Conservation (phyloP, 306 rosid genomes). For the Ormosia semicastrata region DNA sequence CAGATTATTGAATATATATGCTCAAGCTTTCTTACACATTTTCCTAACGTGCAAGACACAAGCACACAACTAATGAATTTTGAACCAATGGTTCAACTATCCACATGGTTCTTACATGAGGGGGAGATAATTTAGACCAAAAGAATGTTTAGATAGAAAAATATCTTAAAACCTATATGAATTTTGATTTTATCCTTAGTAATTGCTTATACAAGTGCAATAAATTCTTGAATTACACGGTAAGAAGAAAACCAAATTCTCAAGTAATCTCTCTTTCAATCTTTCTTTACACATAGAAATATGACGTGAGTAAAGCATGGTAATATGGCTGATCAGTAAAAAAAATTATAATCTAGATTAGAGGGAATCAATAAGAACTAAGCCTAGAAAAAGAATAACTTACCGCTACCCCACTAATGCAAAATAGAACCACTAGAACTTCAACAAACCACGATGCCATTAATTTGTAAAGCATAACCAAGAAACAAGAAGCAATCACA, state of each 20-base stretch:
- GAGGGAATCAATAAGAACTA: no score
- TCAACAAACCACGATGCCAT: slow-evolving; percentile 88
- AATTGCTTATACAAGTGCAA: neutral
- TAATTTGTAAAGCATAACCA: no score
- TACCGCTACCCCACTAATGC: slow-evolving; percentile 96
- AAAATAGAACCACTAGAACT: slow-evolving; percentile 83
- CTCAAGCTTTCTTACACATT: neutral
- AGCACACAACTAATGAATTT: neutral
- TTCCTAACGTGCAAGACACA: neutral
- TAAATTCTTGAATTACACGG: neutral
- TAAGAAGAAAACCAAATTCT: neutral
- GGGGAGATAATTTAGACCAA: neutral
- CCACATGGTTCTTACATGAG: neutral
- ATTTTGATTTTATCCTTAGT: neutral
- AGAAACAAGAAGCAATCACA: slow-evolving; percentile 86
- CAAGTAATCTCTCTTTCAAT: neutral
- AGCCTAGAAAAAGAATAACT: no score
- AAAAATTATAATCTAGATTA: no score
- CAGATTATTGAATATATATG: neutral
- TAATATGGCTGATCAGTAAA: no score
- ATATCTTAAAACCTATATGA: neutral
- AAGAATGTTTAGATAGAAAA: no score
- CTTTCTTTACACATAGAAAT: neutral
- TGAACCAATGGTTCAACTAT: neutral
- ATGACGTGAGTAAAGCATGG: no score